Percentiles rank a stretch among this genome's conserved stretches.
phyloP scores from a whole-genome alignment of 805 yeast genomes.

The Cyberlindnera mycetangii region DNA sequence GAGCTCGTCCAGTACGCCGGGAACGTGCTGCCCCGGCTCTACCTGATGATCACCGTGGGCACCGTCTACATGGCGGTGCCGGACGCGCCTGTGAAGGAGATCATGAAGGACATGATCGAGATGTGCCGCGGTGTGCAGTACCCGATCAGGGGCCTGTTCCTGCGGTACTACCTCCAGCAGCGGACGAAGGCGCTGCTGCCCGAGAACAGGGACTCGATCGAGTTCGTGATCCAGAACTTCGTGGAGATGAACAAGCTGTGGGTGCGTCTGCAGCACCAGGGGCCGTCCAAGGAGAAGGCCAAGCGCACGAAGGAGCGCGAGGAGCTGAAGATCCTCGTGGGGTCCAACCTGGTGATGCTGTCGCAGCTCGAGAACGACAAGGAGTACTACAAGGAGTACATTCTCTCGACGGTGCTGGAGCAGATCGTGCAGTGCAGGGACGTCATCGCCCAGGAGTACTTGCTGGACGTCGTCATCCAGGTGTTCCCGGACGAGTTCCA shows the following conservation, averaged over 20 bases:
- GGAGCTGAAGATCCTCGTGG: constrained; percentile 88
- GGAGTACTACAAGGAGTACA: constrained; percentile 40
- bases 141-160: constrained; percentile 87
- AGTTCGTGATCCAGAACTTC: constrained; percentile 80
- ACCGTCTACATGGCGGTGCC: constrained; percentile 77
- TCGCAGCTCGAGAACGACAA: constrained; percentile 79
- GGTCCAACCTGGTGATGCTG: constrained; percentile 85
- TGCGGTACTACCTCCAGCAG: constrained; percentile 86
- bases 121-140: constrained; percentile 97
- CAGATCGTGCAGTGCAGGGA: constrained; percentile 93
- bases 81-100: constrained; percentile 78
- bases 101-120: constrained; percentile 94
- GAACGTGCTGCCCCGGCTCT: constrained; percentile 85
- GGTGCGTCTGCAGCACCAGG: constrained; percentile 96
- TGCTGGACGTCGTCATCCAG: constrained; percentile 87
- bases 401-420: constrained; percentile 79
- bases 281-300: constrained; percentile 78
- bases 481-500: constrained; percentile 95
- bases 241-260: constrained; percentile 97
- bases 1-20: constrained; percentile 96
- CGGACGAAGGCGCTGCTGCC: constrained; percentile 56
- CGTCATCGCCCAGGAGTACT: constrained; percentile 85
- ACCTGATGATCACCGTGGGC: constrained; percentile 94
- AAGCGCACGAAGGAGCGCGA: constrained; percentile 76
- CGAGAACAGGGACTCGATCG: constrained; percentile 59